These are phyloP conservation scores for Oldenlandia corymbosa DNA, from an alignment of 257 asterid genomes.

Conservation along the genomic window DNA sequence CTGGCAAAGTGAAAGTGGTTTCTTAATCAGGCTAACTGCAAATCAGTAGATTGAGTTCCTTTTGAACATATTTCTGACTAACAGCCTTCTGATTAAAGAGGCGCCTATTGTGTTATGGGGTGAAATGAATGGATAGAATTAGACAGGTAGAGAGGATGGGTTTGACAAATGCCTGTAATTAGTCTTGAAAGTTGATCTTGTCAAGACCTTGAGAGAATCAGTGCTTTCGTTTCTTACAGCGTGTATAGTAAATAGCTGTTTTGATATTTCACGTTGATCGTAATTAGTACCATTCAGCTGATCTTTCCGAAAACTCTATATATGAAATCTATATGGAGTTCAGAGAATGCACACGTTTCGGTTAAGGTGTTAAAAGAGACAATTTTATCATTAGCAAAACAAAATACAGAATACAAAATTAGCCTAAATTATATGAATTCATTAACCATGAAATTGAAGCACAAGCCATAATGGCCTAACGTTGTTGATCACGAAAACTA, in stretches of 20 bases:
- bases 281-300: neutral
- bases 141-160: constrained; percentile 1
- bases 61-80: constrained; percentile 3
- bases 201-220: neutral
- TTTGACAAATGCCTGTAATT: constrained; percentile 2
- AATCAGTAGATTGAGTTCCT: neutral
- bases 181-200: too few relatives aligned
- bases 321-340: too few relatives aligned
- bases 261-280: neutral
- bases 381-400: too few relatives aligned
- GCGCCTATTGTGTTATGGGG: neutral
- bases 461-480: too few relatives aligned
- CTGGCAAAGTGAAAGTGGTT: constrained; percentile 45
- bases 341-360: too few relatives aligned
- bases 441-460: too few relatives aligned
- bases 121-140: neutral
- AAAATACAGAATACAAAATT: too few relatives aligned
- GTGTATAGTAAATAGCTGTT: neutral
- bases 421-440: too few relatives aligned
- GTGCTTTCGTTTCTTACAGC: neutral
- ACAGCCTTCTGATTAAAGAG: neutral
- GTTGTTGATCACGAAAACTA: constrained; percentile 25
- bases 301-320: neutral
- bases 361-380: too few relatives aligned
- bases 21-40: neutral